Evolutionary conservation across 345 rosid species (phyloP).

Genomic region (Theobroma cacao): DNA sequence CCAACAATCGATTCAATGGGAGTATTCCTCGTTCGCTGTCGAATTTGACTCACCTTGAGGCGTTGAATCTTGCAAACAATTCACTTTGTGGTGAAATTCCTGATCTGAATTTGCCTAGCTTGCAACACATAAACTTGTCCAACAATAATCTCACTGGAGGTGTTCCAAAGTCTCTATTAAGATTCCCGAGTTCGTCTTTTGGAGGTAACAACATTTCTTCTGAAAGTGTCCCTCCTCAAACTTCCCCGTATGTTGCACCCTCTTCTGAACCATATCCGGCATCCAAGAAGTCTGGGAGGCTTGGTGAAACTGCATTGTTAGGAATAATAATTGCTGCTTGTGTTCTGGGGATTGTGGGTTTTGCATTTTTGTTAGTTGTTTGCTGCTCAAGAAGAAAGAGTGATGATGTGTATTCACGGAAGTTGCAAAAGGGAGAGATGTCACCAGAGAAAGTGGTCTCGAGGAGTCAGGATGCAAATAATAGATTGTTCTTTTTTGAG

Average conservation of each 20-base stretch:
- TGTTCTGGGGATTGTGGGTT: constrained; percentile 40
- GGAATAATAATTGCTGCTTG: constrained; percentile 45
- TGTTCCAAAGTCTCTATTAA: constrained; percentile 58
- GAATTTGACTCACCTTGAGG: constrained; percentile 56
- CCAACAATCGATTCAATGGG: constrained; percentile 71
- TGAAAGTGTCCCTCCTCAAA: constrained; percentile 23
- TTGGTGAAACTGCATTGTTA: constrained; percentile 51
- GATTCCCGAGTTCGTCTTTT: constrained; percentile 59
- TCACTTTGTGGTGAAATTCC: constrained; percentile 79
- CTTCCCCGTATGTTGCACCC: constrained; percentile 34
- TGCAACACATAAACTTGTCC: constrained; percentile 59
- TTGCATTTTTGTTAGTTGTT: constrained; percentile 47
- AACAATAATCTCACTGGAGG: constrained; percentile 59
- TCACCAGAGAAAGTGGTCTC: constrained; percentile 81
- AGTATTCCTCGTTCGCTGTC: constrained; percentile 58
- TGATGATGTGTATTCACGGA: constrained; percentile 38
- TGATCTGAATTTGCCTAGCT: constrained; percentile 46
- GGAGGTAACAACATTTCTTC: constrained; percentile 59
- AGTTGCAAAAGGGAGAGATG: constrained; percentile 69
- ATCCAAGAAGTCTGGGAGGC: constrained; percentile 32
- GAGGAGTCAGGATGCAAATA: constrained; percentile 75
- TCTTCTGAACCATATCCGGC: constrained; percentile 17
- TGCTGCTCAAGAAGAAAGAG: constrained; percentile 53
- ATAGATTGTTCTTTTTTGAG: constrained; percentile 83
- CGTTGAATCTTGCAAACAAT: constrained; percentile 79